phyloP scores from a whole-genome alignment of 2,329 filamentous ascomycete species.

The Colletotrichum coccodes region DNA sequence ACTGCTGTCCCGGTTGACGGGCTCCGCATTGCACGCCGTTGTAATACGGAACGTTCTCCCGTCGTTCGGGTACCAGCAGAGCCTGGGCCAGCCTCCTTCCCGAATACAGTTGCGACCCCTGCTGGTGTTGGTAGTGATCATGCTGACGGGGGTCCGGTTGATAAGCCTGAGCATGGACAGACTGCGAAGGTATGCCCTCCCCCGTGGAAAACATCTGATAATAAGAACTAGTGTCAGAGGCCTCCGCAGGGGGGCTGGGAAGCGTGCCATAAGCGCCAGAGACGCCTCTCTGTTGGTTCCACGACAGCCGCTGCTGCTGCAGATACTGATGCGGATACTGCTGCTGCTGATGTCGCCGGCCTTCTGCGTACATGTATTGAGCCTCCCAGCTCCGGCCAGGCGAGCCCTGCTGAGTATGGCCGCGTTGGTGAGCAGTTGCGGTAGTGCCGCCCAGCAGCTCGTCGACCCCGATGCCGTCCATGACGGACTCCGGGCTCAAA shows the following conservation, averaged over 20 bases:
- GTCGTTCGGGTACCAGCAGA: background rate
- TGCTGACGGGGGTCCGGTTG: background rate
- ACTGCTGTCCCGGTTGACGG: background rate
- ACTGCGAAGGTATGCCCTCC: background rate
- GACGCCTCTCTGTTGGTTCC: background rate
- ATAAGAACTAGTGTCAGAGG: background rate
- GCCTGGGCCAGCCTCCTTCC: background rate
- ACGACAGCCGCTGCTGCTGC: background rate
- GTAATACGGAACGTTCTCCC: background rate
- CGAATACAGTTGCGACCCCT: background rate
- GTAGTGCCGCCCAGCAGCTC: background rate
- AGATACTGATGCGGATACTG: background rate
- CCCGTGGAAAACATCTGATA: background rate
- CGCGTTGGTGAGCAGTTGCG: background rate
- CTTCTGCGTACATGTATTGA: too few relatives aligned
- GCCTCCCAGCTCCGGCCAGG: background rate
- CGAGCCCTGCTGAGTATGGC: background rate
- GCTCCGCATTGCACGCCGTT: background rate
- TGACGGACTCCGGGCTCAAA: background rate
- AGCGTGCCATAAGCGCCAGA: background rate
- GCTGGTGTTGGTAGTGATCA: background rate
- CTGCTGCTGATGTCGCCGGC: background rate
- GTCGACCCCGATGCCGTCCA: background rate
- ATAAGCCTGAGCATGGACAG: background rate
- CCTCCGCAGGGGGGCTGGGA: conserved; percentile 8